A percentile compares a stretch with the other conserved stretches of the same genome.
Evolutionary conservation across 495 filamentous ascomycete species (phyloP).

Genomic region (Geoglossum glabrum): DNA sequence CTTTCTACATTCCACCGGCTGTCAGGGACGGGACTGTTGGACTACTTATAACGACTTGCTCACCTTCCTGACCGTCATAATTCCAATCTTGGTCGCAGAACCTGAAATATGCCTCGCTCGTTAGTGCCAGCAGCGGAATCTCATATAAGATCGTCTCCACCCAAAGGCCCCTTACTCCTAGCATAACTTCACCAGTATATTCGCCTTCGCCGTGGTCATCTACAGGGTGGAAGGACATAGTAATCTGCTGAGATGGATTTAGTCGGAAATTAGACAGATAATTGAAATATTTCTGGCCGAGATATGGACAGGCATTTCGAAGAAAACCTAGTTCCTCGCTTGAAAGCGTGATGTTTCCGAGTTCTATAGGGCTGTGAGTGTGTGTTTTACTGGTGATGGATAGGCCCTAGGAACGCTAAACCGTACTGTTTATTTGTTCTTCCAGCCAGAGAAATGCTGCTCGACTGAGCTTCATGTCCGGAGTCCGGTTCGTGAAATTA

Average conservation of each 20-base stretch:
- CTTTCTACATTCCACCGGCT: conserved; percentile 26
- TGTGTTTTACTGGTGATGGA: neutral
- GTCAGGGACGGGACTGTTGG: neutral
- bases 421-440: conserved; percentile 54
- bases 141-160: conserved; percentile 94
- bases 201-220: conserved; percentile 43
- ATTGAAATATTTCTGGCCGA: conserved; percentile 52
- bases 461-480: conserved; percentile 73
- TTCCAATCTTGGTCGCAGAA: conserved; percentile 84
- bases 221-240: conserved; percentile 43
- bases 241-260: conserved; percentile 58
- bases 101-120: conserved; percentile 91
- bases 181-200: conserved; percentile 52
- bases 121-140: conserved; percentile 77
- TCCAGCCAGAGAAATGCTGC: conserved; percentile 72
- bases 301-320: conserved; percentile 59
- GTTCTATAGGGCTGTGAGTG: conserved; percentile 29
- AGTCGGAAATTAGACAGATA: conserved; percentile 69
- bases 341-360: conserved; percentile 57
- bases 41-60: neutral
- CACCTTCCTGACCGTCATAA: conserved; percentile 50
- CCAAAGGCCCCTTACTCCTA: conserved; percentile 66
- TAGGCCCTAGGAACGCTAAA: neutral
- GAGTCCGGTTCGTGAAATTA: conserved; percentile 84
- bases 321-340: conserved; percentile 63